Evolutionary conservation across 2,329 filamentous ascomycete species (phyloP).

Genomic region (Piedraia hortae): DNA sequence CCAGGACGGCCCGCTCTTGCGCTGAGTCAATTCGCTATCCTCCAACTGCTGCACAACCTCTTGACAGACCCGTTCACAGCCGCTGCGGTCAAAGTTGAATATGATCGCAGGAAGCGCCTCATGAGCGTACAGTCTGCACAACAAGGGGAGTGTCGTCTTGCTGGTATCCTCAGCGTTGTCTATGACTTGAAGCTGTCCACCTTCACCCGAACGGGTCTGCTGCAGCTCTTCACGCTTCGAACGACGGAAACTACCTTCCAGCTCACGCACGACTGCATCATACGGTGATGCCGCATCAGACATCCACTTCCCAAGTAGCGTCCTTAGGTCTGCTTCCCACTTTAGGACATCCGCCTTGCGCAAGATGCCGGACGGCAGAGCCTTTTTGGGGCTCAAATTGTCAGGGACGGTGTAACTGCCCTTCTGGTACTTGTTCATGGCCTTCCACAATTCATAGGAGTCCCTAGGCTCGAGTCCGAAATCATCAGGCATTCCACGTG

Average conservation of each 20-base stretch:
- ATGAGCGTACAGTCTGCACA: slow-evolving; percentile 31
- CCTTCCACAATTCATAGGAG: slow-evolving; percentile 36
- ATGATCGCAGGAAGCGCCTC: slow-evolving; percentile 44
- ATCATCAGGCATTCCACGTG: slow-evolving; percentile 37
- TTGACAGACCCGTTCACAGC: slow-evolving; percentile 32
- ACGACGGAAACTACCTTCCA: slow-evolving; percentile 13
- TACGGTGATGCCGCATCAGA: slow-evolving; percentile 25
- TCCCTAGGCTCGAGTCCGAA: slow-evolving; percentile 43
- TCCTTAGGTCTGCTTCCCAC: slow-evolving; percentile 38
- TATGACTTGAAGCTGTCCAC: slow-evolving; percentile 2
- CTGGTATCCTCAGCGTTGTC: slow-evolving; percentile 9
- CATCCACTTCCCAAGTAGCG: slow-evolving; percentile 32
- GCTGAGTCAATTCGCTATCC: slow-evolving; percentile 27
- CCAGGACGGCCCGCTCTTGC: slow-evolving; percentile 31
- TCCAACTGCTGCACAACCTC: slow-evolving; percentile 26
- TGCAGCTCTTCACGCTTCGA: slow-evolving; percentile 6
- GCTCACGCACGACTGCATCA: slow-evolving; percentile 22
- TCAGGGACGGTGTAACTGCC: slow-evolving; percentile 17
- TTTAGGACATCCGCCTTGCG: slow-evolving; percentile 36
- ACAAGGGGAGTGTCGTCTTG: slow-evolving; percentile 27
- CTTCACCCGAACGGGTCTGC: slow-evolving; percentile 4
- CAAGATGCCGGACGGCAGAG: slow-evolving; percentile 26
- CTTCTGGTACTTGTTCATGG: slow-evolving; percentile 31
- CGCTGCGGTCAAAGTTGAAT: slow-evolving; percentile 45
- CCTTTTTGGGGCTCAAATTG: slow-evolving; percentile 22